Percentiles rank a stretch among this genome's conserved stretches.
phyloP scores from a whole-genome alignment of 164 flowering plant genomes.

The Nelumbo lutea region DNA sequence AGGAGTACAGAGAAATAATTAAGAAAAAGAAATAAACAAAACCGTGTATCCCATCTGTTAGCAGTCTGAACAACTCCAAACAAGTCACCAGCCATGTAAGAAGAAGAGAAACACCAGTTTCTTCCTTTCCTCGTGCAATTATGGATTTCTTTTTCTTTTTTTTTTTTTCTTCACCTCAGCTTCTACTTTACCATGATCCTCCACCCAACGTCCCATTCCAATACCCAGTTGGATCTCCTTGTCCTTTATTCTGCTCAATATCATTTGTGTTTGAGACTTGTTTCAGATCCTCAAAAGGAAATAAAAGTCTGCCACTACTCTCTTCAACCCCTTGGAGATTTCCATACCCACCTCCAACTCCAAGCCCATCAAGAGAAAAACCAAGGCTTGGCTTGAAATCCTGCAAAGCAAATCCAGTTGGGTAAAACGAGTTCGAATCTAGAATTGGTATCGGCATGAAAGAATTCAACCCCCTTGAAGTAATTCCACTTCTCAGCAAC shows the following conservation, averaged over 20 bases:
- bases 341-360: conserved; percentile 27
- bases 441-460: conserved; percentile 56
- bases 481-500: conserved; percentile 32
- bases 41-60: conserved; percentile 37
- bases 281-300: conserved; percentile 73
- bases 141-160: not conserved
- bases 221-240: conserved; percentile 17
- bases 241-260: conserved; percentile 39
- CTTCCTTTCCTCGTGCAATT: too few relatives aligned
- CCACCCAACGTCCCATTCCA: not conserved
- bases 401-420: conserved; percentile 48
- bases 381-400: conserved; percentile 43
- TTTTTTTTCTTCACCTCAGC: not conserved
- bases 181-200: conserved; percentile 1
- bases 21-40: conserved; percentile 7
- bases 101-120: not conserved
- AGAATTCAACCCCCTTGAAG: conserved; percentile 48
- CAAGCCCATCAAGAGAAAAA: conserved; percentile 46
- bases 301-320: conserved; percentile 48
- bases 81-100: conserved; percentile 27
- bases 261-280: conserved; percentile 35
- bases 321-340: conserved; percentile 38
- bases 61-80: conserved; percentile 32
- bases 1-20: conserved; percentile 1
- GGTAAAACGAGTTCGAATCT: conserved; percentile 32